A percentile compares a stretch with the other conserved stretches of the same genome.
Conservation (phyloP, 2,329 filamentous ascomycete genomes). For the Calonectria crousiana region DNA sequence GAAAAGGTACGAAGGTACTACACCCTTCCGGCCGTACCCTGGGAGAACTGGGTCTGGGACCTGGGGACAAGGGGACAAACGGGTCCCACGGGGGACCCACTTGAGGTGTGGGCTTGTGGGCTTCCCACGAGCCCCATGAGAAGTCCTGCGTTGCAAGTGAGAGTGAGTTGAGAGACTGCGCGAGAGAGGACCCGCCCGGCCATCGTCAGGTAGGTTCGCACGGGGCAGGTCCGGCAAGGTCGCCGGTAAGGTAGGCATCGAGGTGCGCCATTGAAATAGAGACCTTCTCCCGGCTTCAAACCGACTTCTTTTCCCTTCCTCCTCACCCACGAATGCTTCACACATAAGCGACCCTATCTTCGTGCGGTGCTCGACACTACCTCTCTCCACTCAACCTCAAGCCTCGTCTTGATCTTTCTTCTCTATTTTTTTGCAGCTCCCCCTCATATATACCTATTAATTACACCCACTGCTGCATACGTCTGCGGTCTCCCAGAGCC, state of each 20-base stretch:
- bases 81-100: conserved; percentile 26
- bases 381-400: conserved; percentile 42
- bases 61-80: conserved; percentile 29
- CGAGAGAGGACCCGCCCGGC: conserved; percentile 30
- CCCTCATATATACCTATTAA: conserved; percentile 21
- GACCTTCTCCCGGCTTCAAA: conserved; percentile 50
- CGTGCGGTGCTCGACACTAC: conserved; percentile 62
- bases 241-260: conserved; percentile 39
- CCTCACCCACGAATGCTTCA: conserved; percentile 65
- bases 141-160: conserved; percentile 4
- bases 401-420: conserved; percentile 41
- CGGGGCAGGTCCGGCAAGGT: conserved; percentile 43
- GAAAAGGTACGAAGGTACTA: conserved; percentile 35
- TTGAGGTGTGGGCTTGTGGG: conserved; percentile 15
- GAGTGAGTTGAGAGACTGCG: conserved; percentile 33
- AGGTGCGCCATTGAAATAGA: conserved; percentile 54
- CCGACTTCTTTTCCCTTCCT: conserved; percentile 51
- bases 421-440: conserved; percentile 41
- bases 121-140: conserved; percentile 24
- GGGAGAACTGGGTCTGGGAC: conserved; percentile 24
- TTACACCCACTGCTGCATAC: conserved; percentile 37
- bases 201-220: conserved; percentile 44
- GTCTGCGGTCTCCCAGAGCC: conserved; percentile 36
- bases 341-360: conserved; percentile 59
- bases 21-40: conserved; percentile 40